Percentiles rank a stretch among this genome's conserved stretches.
These are phyloP conservation scores for Fusarium sp. DNA, from an alignment of 2,329 filamentous ascomycete genomes.

Conservation along the genomic window DNA sequence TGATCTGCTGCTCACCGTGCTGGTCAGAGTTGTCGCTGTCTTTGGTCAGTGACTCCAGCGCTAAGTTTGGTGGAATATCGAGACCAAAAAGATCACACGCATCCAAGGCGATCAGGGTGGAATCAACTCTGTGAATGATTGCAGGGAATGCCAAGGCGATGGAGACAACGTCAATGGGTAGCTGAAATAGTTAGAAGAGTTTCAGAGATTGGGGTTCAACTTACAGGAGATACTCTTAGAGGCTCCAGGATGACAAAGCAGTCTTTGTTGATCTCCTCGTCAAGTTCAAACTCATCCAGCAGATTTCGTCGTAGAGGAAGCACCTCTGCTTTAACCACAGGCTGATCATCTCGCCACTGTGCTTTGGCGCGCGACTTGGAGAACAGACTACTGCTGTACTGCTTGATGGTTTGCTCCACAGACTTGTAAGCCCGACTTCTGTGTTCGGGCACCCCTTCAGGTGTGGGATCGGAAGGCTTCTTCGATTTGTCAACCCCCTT, in stretches of 20 bases:
- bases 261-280: constrained; percentile 58
- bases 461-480: constrained; percentile 74
- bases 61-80: constrained; percentile 73
- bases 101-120: constrained; percentile 83
- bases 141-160: constrained; percentile 84
- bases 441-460: constrained; percentile 65
- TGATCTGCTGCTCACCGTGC: constrained; percentile 73
- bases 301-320: constrained; percentile 86
- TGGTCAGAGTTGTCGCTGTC: constrained; percentile 89
- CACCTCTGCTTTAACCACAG: constrained; percentile 82
- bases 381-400: constrained; percentile 86
- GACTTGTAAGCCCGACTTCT: constrained; percentile 59
- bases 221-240: constrained; percentile 79
- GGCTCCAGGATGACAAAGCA: constrained; percentile 84
- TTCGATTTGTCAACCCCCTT: constrained; percentile 68
- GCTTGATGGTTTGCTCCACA: constrained; percentile 74
- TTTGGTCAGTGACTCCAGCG: constrained; percentile 92
- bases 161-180: constrained; percentile 76
- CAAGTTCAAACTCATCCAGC: constrained; percentile 75
- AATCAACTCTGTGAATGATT: constrained; percentile 86
- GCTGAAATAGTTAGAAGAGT: constrained; percentile 56
- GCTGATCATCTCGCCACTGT: constrained; percentile 76
- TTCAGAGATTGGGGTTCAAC: constrained; percentile 48
- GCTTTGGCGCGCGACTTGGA: constrained; percentile 66
- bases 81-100: constrained; percentile 76